Conservation (phyloP, 1,139 yeast genomes). For the Saccharomycopsis hybrid region DNA sequence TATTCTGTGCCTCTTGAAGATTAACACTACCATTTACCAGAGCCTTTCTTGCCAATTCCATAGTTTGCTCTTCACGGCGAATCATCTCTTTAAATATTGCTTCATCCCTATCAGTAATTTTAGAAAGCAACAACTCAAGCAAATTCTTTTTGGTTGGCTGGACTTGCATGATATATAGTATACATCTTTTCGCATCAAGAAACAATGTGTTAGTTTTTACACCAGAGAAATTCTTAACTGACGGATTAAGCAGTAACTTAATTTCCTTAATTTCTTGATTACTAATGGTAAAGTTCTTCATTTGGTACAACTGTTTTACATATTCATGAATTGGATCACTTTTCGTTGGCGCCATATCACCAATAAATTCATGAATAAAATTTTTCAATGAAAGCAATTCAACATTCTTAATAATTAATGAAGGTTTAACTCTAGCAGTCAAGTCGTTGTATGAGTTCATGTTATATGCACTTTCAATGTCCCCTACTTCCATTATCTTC, state of each 20-base stretch:
- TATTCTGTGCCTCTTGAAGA: background rate
- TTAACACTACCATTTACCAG: background rate
- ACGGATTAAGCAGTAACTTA: constrained; percentile 40
- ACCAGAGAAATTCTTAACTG: constrained; percentile 36
- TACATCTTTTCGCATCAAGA: constrained; percentile 76
- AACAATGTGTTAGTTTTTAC: constrained; percentile 48
- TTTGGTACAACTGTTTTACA: constrained; percentile 24
- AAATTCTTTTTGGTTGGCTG: constrained; percentile 67
- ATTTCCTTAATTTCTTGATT: constrained; percentile 6
- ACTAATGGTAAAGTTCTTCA: background rate
- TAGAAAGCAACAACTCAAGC: constrained; percentile 66
- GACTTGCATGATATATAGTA: constrained; percentile 73
- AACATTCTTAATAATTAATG: constrained; percentile 50
- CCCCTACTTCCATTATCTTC: constrained; percentile 47
- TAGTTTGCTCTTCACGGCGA: constrained; percentile 2
- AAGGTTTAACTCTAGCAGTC: constrained; percentile 60
- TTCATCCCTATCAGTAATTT: constrained; percentile 66
- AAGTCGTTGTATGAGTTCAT: constrained; percentile 68
- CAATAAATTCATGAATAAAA: constrained; percentile 47
- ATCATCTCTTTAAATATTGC: constrained; percentile 51
- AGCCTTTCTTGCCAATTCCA: background rate
- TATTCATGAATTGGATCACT: constrained; percentile 52
- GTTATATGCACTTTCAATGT: constrained; percentile 54
- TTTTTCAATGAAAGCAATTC: constrained; percentile 62
- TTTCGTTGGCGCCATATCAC: constrained; percentile 39